Conservation (phyloP, 2,329 filamentous ascomycete genomes). For the Teratosphaeriaceae sp. region DNA sequence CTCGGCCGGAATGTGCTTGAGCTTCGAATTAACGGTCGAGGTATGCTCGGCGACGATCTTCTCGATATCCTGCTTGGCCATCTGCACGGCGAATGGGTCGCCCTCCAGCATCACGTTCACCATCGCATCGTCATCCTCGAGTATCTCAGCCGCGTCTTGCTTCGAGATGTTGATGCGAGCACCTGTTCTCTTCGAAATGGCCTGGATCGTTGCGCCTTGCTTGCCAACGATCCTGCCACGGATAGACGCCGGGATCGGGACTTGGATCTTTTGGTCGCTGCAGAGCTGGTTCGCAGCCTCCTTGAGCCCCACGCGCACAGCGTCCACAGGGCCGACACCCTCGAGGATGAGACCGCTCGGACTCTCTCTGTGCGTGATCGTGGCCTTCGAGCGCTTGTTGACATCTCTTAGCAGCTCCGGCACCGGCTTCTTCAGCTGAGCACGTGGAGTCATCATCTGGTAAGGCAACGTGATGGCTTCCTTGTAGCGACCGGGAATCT, state of each 20-base stretch:
- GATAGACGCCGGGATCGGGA: slow-evolving; percentile 76
- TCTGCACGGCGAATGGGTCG: slow-evolving; percentile 78
- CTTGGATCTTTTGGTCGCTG: slow-evolving; percentile 65
- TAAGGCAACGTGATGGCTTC: slow-evolving; percentile 69
- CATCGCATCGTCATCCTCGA: slow-evolving; percentile 65
- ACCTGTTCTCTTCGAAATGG: slow-evolving; percentile 81
- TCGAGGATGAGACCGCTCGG: slow-evolving; percentile 74
- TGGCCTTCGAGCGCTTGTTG: slow-evolving; percentile 85
- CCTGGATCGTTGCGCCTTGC: slow-evolving; percentile 81
- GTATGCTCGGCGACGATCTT: slow-evolving; percentile 83
- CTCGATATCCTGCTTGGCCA: slow-evolving; percentile 76
- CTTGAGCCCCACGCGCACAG: slow-evolving; percentile 80
- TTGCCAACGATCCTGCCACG: slow-evolving; percentile 90
- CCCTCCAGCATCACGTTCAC: slow-evolving; percentile 88
- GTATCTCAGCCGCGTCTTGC: slow-evolving; percentile 55
- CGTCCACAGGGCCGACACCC: slow-evolving; percentile 74
- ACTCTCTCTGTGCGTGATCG: slow-evolving; percentile 69
- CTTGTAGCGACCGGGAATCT: slow-evolving; percentile 74
- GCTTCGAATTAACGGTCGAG: slow-evolving; percentile 70
- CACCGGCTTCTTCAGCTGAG: slow-evolving; percentile 76
- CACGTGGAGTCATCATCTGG: slow-evolving; percentile 67
- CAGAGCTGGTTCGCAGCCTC: slow-evolving; percentile 85
- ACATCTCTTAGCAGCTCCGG: slow-evolving; percentile 83
- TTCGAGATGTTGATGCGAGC: slow-evolving; percentile 87
- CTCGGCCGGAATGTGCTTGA: slow-evolving; percentile 80